A percentile compares a stretch with the other conserved stretches of the same genome.
Conservation (phyloP, 164 flowering plant species). For the Aristolochia fimbriata region DNA sequence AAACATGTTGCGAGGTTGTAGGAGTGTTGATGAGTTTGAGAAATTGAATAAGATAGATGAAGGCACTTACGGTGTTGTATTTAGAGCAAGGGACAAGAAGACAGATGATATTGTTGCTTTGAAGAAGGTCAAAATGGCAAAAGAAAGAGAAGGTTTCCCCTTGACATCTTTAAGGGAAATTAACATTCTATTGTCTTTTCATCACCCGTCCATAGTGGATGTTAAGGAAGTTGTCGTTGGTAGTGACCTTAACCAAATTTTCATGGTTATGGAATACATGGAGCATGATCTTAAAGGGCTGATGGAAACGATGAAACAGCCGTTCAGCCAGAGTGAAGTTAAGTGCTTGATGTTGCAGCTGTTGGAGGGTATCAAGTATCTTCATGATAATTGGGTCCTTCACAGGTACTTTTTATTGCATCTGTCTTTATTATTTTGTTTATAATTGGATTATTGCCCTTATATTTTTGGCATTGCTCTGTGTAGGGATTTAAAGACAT, state of each 20-base stretch:
- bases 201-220: slow-evolving; percentile 62
- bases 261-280: slow-evolving; percentile 80
- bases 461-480: neutral
- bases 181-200: slow-evolving; percentile 47
- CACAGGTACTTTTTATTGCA: slow-evolving; percentile 23
- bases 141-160: slow-evolving; percentile 58
- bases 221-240: slow-evolving; percentile 69
- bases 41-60: slow-evolving; percentile 53
- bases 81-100: slow-evolving; percentile 54
- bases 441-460: neutral
- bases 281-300: slow-evolving; percentile 69
- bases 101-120: slow-evolving; percentile 63
- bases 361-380: slow-evolving; percentile 58
- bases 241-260: slow-evolving; percentile 30
- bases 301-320: slow-evolving; percentile 48
- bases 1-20: slow-evolving; percentile 49
- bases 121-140: slow-evolving; percentile 68
- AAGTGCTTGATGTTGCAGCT: slow-evolving; percentile 74
- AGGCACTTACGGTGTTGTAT: slow-evolving; percentile 77
- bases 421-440: neutral
- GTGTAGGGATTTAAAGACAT: slow-evolving; percentile 63
- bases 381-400: slow-evolving; percentile 78
- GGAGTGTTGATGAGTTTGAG: slow-evolving; percentile 58
- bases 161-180: slow-evolving; percentile 66
- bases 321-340: slow-evolving; percentile 63